phyloP scores from a whole-genome alignment of 2,329 filamentous ascomycete genomes.

The Aureobasidium pullulans region DNA sequence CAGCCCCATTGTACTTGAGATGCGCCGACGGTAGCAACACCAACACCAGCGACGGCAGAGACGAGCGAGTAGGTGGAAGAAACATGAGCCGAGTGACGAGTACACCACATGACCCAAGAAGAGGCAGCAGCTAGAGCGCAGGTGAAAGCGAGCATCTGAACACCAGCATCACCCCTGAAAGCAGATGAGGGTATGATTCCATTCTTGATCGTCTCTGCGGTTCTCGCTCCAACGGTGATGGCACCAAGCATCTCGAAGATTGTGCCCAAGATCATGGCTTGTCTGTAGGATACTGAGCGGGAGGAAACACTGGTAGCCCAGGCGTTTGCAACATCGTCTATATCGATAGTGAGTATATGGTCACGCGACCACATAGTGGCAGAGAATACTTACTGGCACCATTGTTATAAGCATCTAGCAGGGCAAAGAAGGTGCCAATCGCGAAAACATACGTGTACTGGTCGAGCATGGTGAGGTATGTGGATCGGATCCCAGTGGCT shows the following conservation, averaged over 20 bases:
- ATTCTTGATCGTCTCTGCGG: constrained; percentile 38
- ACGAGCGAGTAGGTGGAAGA: constrained; percentile 57
- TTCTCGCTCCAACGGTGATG: constrained; percentile 47
- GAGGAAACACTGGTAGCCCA: constrained; percentile 48
- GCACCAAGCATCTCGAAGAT: constrained; percentile 47
- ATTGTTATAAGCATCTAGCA: constrained; percentile 61
- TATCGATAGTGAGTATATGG: constrained; percentile 11
- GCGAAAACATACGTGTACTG: too few species aligned
- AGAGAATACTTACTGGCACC: constrained; percentile 34
- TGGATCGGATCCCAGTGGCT: constrained; percentile 27
- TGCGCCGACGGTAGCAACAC: constrained; percentile 47
- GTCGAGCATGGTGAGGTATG: too few species aligned
- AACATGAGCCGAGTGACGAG: constrained; percentile 49
- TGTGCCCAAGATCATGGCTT: constrained; percentile 39
- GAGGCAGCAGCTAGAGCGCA: constrained; percentile 39
- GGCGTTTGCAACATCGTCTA: constrained; percentile 47
- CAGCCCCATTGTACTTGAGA: constrained; percentile 35
- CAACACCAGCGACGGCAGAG: constrained; percentile 53
- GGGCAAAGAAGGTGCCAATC: too few species aligned
- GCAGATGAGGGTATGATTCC: constrained; percentile 46
- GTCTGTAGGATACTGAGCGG: constrained; percentile 44
- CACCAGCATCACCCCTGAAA: constrained; percentile 42
- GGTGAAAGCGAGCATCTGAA: constrained; percentile 40
- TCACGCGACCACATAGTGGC: not conserved
- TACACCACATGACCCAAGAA: constrained; percentile 51